phyloP scores from a whole-genome alignment of 2,329 filamentous ascomycete species.

The Colletotrichum cuscutae region DNA sequence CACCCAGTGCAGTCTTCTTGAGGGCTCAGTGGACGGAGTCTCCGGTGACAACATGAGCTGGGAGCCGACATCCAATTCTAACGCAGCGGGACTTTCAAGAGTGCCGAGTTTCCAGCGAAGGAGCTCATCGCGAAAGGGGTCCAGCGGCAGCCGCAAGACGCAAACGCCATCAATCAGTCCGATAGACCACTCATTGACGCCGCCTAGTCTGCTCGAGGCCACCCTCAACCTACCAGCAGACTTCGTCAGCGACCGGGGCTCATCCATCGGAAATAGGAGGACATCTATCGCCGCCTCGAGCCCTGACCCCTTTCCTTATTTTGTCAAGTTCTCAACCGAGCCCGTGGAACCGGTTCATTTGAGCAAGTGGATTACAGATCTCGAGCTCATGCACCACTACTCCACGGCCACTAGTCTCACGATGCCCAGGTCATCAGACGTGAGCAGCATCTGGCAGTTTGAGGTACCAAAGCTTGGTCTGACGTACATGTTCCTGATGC shows the following conservation, averaged over 20 bases:
- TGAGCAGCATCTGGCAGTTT: constrained; percentile 44
- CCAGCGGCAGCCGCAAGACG: constrained; percentile 11
- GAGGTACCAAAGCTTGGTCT: constrained; percentile 41
- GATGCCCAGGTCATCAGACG: constrained; percentile 41
- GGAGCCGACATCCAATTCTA: background rate
- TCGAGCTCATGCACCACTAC: constrained; percentile 50
- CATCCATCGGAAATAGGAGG: background rate
- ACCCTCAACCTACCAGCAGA: constrained; percentile 8
- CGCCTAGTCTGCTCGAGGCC: constrained; percentile 9
- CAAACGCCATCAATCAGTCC: constrained; percentile 19
- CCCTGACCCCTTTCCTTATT: constrained; percentile 36
- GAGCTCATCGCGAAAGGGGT: constrained; percentile 6
- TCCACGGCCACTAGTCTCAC: constrained; percentile 43
- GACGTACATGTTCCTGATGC: constrained; percentile 42
- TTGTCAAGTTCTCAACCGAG: constrained; percentile 38
- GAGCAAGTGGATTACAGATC: constrained; percentile 46
- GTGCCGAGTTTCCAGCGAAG: constrained; percentile 3
- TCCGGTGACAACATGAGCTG: constrained; percentile 13
- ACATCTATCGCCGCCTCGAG: constrained; percentile 21
- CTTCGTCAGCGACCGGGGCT: constrained; percentile 16
- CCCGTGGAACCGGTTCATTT: constrained; percentile 33
- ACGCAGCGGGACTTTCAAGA: background rate
- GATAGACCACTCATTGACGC: constrained; percentile 14
- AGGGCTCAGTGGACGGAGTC: constrained; percentile 23
- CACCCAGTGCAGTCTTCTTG: constrained; percentile 45